Base-by-base conservation (phyloP, 2,329 filamentous ascomycete species). In the Aspergillus sp. region DNA sequence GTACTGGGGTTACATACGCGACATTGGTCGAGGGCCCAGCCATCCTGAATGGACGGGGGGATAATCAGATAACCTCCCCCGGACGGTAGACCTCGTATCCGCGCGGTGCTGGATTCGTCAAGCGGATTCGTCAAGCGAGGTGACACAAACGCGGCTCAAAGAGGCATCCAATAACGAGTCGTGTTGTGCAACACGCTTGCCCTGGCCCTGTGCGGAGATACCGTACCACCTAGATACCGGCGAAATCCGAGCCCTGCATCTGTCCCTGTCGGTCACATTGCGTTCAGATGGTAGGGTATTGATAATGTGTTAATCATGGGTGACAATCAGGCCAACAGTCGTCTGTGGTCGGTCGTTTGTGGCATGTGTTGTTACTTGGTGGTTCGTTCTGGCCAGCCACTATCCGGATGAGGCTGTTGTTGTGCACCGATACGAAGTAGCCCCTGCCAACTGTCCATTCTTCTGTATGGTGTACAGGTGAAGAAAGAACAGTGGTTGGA, bases 81-180 rank as follows among this genome's bases (percentile, higher is more conserved):
- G 7, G 47, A 47, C 47, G 22, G 22, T 22, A 48, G 44, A 49
- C 45, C 53, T 55, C 53, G 53, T 55, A 55, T 55, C 50, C 51
- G 53, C 24, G 16, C 35, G 41, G n/a, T n/a, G n/a, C n/a, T n/a
- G n/a, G n/a, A n/a, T n/a, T n/a, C n/a, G n/a, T 38, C 45, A 22
- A 3, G 36, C 26, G 48, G 48, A 50, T 49, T 47, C 47, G 47
- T 53, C 42, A 50, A 47, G 43, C 45, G 47, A 43, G 30, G 47
- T 50, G 41, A 53, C 45, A 51, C 52, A 49, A 38, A 45, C 49
- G 52, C 52, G 52, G 52, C 52, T 54, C 45, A 54, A 54, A 33
- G 46, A n/a, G 26, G 46, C 38, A 22, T 20, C 41, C 41, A 22
- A 53, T 44, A 14, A n/a, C 13, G 16, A n/a, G 14, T 22, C 22